Percentiles rank a stretch among this genome's conserved stretches.
Conservation (phyloP, 2,329 filamentous ascomycete genomes). For the Colletotrichum somersetense region DNA sequence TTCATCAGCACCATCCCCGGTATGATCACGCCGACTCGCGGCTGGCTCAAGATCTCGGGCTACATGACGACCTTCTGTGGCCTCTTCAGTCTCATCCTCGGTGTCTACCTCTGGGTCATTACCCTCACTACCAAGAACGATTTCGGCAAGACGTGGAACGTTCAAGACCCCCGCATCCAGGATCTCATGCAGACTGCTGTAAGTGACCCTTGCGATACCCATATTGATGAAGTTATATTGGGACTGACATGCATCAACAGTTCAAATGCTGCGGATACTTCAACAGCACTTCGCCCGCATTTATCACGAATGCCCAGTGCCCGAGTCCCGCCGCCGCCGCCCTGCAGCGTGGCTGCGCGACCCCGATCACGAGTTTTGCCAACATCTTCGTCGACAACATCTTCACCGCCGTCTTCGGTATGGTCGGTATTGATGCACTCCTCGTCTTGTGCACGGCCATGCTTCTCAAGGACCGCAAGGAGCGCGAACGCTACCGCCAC, state of each 20-base stretch:
- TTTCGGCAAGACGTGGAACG: conserved; percentile 71
- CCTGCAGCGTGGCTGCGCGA: conserved; percentile 76
- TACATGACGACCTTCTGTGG: conserved; percentile 73
- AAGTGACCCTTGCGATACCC: conserved; percentile 46
- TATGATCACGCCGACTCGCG: conserved; percentile 74
- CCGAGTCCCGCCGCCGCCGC: conserved; percentile 78
- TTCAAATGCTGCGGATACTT: conserved; percentile 86
- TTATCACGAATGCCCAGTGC: conserved; percentile 77
- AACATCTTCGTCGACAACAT: conserved; percentile 80
- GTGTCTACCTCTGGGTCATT: conserved; percentile 78
- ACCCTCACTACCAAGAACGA: conserved; percentile 76
- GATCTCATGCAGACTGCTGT: conserved; percentile 79
- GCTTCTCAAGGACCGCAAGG: conserved; percentile 83
- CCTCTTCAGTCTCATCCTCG: conserved; percentile 74
- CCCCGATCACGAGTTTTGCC: conserved; percentile 74
- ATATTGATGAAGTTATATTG: conserved; percentile 14
- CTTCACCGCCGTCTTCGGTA: conserved; percentile 84
- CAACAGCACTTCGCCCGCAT: conserved; percentile 78
- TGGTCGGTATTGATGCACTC: conserved; percentile 78
- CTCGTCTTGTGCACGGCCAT: conserved; percentile 80
- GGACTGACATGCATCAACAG: conserved; percentile 55
- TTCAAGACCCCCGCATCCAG: conserved; percentile 69
- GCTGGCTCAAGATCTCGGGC: conserved; percentile 78
- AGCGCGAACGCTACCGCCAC: conserved; percentile 81
- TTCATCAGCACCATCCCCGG: conserved; percentile 79